phyloP scores from a whole-genome alignment of 495 filamentous ascomycete species.

The Delitschia confertaspora region DNA sequence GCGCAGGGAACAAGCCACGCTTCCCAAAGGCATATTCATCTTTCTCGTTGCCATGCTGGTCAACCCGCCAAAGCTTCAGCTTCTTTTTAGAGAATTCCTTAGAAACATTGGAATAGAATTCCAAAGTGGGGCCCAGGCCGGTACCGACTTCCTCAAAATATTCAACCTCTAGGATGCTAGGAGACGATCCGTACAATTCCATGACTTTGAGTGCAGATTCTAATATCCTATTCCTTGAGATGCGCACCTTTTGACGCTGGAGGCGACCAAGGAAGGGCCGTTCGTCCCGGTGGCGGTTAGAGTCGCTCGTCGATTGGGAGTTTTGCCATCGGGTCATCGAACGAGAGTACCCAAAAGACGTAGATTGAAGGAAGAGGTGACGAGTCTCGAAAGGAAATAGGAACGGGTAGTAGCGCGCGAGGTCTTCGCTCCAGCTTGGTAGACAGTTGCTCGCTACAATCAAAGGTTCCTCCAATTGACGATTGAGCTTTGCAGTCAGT shows the following conservation, averaged over 20 bases:
- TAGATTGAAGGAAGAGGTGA: constrained; percentile 94
- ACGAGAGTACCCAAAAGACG: constrained; percentile 93
- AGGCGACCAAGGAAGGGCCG: constrained; percentile 85
- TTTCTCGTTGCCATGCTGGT: constrained; percentile 61
- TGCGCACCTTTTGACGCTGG: constrained; percentile 95
- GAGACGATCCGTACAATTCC: constrained; percentile 94
- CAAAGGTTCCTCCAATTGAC: constrained; percentile 94
- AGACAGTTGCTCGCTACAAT: constrained; percentile 97
- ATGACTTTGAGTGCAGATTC: constrained; percentile 99
- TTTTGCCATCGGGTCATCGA: constrained; percentile 98
- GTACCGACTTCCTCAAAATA: constrained; percentile 99
- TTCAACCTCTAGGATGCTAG: constrained; percentile 93
- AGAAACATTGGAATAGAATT: constrained; percentile 97
- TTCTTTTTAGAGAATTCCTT: constrained; percentile 97
- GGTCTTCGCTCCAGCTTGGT: constrained; percentile 92
- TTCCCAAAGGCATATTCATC: constrained; percentile 82
- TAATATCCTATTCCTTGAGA: constrained; percentile 82
- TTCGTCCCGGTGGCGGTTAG: constrained; percentile 76
- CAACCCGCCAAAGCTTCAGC: constrained; percentile 91
- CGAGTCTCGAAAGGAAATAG: constrained; percentile 98
- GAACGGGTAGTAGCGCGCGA: constrained; percentile 94
- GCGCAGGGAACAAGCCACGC: constrained; percentile 83
- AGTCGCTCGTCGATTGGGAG: constrained; percentile 69
- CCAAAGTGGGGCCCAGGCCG: constrained; percentile 88
- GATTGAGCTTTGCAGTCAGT: constrained; percentile 95